Percentiles rank a stretch among this genome's conserved stretches.
Conservation (phyloP, 768 basidiomycete genomes). For the Collybiopsis luxurians region DNA sequence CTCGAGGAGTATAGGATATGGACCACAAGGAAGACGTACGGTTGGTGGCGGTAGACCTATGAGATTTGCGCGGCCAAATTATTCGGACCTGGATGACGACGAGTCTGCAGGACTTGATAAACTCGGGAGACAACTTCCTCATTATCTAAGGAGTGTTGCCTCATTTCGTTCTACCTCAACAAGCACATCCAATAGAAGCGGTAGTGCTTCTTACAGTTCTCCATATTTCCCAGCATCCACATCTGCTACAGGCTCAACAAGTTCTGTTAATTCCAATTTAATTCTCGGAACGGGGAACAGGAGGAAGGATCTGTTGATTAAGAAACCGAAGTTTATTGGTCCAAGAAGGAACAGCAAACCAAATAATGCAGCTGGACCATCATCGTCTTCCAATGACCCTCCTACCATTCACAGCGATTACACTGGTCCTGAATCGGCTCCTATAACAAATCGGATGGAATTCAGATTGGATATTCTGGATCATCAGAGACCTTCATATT, state of each 20-base stretch:
- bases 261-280: background rate
- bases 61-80: slow-evolving; percentile 10
- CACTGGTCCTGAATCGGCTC: too few species aligned
- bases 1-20: background rate
- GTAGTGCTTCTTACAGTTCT: too few species aligned
- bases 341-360: background rate
- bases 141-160: background rate
- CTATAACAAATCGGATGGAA: background rate
- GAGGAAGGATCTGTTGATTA: background rate
- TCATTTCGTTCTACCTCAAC: background rate
- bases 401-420: background rate
- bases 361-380: background rate
- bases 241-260: background rate
- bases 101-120: background rate
- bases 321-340: background rate
- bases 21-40: slow-evolving; percentile 7
- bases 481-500: background rate
- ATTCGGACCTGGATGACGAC: background rate
- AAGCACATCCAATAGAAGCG: background rate
- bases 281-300: background rate
- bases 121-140: background rate
- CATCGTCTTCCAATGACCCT: too few species aligned
- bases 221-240: background rate
- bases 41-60: slow-evolving; percentile 13
- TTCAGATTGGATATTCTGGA: background rate